Conservation (phyloP, 768 basidiomycete genomes). For the Mrakia blollopis region DNA sequence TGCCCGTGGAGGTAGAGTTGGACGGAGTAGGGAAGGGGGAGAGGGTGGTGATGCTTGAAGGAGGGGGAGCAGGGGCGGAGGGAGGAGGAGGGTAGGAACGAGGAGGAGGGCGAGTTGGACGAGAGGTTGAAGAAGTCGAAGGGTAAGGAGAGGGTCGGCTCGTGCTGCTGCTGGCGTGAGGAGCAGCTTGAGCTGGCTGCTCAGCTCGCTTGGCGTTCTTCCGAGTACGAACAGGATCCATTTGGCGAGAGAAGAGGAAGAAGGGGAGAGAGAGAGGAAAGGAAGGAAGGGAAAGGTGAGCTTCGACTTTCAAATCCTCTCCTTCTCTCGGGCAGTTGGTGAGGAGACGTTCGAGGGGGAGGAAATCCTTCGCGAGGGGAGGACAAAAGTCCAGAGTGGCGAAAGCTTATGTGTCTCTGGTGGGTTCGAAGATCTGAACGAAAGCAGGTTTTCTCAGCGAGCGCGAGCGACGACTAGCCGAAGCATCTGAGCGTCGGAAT, state of each 20-base stretch:
- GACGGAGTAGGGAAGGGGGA: background rate
- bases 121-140: background rate
- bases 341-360: too few relatives aligned
- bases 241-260: background rate
- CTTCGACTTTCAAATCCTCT: too few relatives aligned
- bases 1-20: background rate
- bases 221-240: conserved; percentile 18
- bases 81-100: background rate
- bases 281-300: too few relatives aligned
- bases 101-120: background rate
- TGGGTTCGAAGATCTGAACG: too few relatives aligned
- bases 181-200: background rate
- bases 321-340: too few relatives aligned
- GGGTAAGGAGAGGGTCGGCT: background rate
- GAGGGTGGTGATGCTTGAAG: background rate
- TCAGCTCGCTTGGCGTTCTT: background rate
- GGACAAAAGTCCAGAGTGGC: too few relatives aligned
- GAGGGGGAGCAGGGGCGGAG: background rate
- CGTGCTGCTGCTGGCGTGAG: background rate
- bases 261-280: too few relatives aligned
- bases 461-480: too few relatives aligned
- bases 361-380: too few relatives aligned
- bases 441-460: too few relatives aligned
- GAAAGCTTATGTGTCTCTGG: too few relatives aligned
- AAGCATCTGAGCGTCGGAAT: too few relatives aligned